Conservation (phyloP, 1,284 basidiomycete species). For the Tetrapyrgos nigripes region DNA sequence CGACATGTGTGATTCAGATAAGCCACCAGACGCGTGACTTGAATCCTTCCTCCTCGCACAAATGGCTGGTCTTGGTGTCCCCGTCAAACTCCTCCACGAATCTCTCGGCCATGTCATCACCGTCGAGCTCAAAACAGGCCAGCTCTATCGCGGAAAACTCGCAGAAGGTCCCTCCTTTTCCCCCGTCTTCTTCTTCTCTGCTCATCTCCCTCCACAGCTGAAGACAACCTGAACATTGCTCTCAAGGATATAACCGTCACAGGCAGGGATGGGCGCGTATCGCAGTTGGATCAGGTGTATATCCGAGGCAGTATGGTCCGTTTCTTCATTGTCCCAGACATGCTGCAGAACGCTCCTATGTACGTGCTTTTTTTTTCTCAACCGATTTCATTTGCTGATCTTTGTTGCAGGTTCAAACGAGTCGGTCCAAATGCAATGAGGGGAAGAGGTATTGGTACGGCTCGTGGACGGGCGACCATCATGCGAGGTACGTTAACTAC, state of each 20-base stretch:
- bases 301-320: slow-evolving; percentile 98
- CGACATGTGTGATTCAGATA: slow-evolving; percentile 69
- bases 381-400: slow-evolving; percentile 16
- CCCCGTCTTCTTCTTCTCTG: slow-evolving; percentile 18
- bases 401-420: slow-evolving; percentile 91
- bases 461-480: slow-evolving; percentile 95
- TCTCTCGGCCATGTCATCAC: slow-evolving; percentile 97
- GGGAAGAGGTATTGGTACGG: slow-evolving; percentile 98
- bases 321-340: slow-evolving; percentile 99
- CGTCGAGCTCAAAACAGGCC: slow-evolving; percentile 97
- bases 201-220: slow-evolving; percentile 64
- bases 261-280: slow-evolving; percentile 96
- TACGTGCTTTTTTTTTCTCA: slow-evolving; percentile 49
- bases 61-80: slow-evolving; percentile 81
- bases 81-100: slow-evolving; percentile 92
- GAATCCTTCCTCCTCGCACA: slow-evolving; percentile 19
- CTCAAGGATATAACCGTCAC: slow-evolving; percentile 98
- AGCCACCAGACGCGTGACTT: slow-evolving; percentile 46
- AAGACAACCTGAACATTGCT: slow-evolving; percentile 98
- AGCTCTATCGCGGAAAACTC: slow-evolving; percentile 96
- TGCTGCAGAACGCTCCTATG: slow-evolving; percentile 99
- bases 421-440: slow-evolving; percentile 99
- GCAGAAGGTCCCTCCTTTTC: slow-evolving; percentile 77
- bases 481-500: slow-evolving; percentile 75
- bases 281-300: slow-evolving; percentile 99